A percentile compares a stretch with the other conserved stretches of the same genome.
Evolutionary conservation across 73 alveolate species (phyloP).

Genomic region (Paramecium octaurelia): DNA sequence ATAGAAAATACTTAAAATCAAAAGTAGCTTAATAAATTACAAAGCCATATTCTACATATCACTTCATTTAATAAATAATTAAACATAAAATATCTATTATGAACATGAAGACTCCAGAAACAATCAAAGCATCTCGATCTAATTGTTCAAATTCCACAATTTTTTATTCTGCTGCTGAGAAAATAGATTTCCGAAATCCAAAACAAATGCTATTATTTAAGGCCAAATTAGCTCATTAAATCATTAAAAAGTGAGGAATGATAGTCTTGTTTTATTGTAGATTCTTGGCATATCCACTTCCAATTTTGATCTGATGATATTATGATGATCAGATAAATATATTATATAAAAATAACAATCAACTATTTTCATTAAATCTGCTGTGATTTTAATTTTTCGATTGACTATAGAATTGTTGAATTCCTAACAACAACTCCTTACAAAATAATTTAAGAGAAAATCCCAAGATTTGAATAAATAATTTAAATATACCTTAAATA

Average conservation of each 20-base stretch:
- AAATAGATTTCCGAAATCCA: neutral
- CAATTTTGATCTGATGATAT: slow-evolving; percentile 14
- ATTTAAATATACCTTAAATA: neutral
- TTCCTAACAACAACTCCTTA: neutral
- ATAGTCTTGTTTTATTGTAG: neutral
- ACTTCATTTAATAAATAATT: neutral
- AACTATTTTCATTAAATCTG: neutral
- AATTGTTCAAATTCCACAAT: neutral
- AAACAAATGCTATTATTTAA: neutral
- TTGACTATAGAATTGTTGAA: neutral
- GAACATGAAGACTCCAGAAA: neutral
- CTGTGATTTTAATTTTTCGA: neutral
- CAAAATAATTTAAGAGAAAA: neutral
- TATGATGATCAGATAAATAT: neutral
- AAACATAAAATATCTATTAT: neutral
- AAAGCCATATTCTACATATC: neutral
- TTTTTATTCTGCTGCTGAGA: neutral
- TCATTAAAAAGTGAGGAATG: neutral
- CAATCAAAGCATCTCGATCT: neutral
- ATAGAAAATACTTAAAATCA: neutral
- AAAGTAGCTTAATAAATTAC: neutral
- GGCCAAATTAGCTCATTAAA: neutral
- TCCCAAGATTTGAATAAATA: neutral
- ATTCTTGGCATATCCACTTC: neutral
- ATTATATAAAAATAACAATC: neutral